A percentile compares a stretch with the other conserved stretches of the same genome.
Evolutionary conservation across 768 basidiomycete species (phyloP).

Genomic region (Russula emetica): DNA sequence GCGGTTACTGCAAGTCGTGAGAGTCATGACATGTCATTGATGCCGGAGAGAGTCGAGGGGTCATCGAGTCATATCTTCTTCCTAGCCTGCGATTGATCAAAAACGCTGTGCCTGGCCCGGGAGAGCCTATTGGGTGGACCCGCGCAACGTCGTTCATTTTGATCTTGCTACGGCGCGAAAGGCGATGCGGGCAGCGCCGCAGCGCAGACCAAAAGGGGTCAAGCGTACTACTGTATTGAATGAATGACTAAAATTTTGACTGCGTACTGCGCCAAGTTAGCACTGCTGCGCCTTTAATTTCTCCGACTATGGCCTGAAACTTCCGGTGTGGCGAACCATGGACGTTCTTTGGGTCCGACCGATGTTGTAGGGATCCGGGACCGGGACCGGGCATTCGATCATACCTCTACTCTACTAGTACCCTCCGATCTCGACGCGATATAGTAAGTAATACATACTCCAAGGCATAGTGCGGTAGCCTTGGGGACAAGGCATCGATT

Average conservation of each 20-base stretch:
- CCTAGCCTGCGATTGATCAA: no score
- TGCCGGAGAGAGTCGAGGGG: not conserved
- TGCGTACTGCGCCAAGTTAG: no score
- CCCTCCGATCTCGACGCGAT: not conserved
- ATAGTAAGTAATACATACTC: not conserved
- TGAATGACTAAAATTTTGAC: not conserved
- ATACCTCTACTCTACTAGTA: not conserved
- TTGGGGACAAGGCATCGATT: not conserved
- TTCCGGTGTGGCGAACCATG: not conserved
- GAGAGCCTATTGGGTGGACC: not conserved
- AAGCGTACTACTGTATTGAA: not conserved
- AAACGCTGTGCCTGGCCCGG: not conserved
- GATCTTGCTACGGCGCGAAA: conserved; percentile 1
- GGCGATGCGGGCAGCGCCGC: not conserved
- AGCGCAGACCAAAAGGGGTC: not conserved
- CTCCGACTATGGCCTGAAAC: not conserved
- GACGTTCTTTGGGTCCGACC: not conserved
- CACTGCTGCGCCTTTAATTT: not conserved
- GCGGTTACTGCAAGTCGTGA: no score
- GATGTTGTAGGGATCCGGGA: no score
- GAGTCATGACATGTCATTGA: not conserved
- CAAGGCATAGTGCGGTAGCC: not conserved
- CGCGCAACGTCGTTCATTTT: not conserved
- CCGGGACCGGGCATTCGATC: not conserved
- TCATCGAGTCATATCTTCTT: not conserved